Conservation (phyloP, 202 grass and related monocot species). For the Zizania palustris region DNA sequence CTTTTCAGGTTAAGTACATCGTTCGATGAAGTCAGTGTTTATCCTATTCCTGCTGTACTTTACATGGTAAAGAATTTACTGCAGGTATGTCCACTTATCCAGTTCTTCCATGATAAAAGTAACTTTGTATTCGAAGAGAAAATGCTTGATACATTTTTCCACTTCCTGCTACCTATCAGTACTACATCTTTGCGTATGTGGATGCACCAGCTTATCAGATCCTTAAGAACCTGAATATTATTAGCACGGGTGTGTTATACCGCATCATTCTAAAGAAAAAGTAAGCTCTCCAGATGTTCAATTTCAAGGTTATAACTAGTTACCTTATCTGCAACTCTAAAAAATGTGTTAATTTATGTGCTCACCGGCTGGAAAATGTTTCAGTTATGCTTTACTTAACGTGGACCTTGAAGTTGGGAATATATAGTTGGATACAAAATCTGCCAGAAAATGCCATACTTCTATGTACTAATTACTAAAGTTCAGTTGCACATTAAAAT, state of each 20-base stretch:
- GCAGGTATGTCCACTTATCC: conserved; percentile 52
- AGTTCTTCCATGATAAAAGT: conserved; percentile 20
- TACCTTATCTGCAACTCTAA: neutral
- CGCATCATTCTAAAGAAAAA: conserved; percentile 85
- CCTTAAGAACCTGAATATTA: conserved; percentile 94
- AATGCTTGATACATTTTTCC: conserved; percentile 40
- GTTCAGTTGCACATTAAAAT: neutral
- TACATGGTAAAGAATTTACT: conserved; percentile 90
- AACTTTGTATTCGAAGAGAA: conserved; percentile 17
- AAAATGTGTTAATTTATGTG: too few relatives aligned
- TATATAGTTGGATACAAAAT: neutral
- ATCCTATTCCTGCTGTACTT: conserved; percentile 79
- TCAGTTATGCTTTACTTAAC: neutral
- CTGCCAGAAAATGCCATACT: neutral
- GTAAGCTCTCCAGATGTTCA: conserved; percentile 44
- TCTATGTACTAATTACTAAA: neutral
- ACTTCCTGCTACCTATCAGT: conserved; percentile 45
- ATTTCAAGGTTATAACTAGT: too few relatives aligned
- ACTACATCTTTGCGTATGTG: conserved; percentile 92
- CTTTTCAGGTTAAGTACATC: conserved; percentile 77
- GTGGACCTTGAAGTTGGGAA: conserved; percentile 5
- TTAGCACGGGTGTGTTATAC: conserved; percentile 85
- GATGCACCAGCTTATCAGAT: conserved; percentile 93
- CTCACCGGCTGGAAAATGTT: too few relatives aligned
- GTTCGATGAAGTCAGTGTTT: conserved; percentile 85